Evolutionary conservation across 2,329 filamentous ascomycete species (phyloP).

Genomic region (Nigrospora sphaerica): DNA sequence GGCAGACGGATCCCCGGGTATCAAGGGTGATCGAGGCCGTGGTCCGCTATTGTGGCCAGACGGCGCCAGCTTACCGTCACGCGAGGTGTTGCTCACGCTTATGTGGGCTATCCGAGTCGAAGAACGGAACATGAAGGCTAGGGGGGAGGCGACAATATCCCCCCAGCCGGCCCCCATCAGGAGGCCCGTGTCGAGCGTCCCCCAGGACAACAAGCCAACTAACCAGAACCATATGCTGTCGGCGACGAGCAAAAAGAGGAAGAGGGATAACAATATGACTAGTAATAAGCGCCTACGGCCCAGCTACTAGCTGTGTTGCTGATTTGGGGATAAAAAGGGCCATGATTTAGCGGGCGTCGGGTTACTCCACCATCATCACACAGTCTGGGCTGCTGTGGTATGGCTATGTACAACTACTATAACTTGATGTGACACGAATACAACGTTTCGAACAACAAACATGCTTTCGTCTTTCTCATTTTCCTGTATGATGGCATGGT

Average conservation of each 20-base stretch:
- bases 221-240: constrained; percentile 7
- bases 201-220: constrained; percentile 2
- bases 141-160: constrained; percentile 8
- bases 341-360: constrained; percentile 1
- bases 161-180: constrained; percentile 4
- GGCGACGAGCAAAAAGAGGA: constrained; percentile 4
- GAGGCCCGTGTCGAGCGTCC: constrained; percentile 6
- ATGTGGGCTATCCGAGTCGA: constrained; percentile 26
- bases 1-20: constrained; percentile 25
- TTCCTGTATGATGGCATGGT: too few species aligned
- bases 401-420: not conserved
- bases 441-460: not conserved
- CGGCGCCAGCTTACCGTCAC: constrained; percentile 27
- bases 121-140: constrained; percentile 19
- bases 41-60: constrained; percentile 24
- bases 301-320: constrained; percentile 1
- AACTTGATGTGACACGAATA: constrained; percentile 1
- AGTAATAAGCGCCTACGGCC: constrained; percentile 5
- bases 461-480: too few species aligned
- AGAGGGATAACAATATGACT: constrained; percentile 1
- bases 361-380: not conserved
- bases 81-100: constrained; percentile 26
- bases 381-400: not conserved
- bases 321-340: constrained; percentile 1
- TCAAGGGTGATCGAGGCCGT: constrained; percentile 25